Evolutionary conservation across 2,329 filamentous ascomycete genomes (phyloP).

Genomic region (Kalmusia sp.): DNA sequence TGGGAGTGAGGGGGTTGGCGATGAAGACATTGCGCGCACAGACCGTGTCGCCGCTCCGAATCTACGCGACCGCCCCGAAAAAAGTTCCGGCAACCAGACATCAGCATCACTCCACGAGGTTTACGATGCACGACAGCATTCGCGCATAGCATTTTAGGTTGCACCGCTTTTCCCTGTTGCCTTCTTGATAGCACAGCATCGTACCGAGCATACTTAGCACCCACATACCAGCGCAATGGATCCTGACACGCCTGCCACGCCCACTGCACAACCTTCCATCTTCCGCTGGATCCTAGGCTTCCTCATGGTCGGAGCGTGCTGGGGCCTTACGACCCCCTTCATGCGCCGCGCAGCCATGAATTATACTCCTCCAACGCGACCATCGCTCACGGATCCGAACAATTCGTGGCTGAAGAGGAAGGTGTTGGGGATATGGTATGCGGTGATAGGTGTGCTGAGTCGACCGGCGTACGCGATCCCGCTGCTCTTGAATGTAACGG

Average conservation of each 20-base stretch:
- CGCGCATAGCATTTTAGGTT: not conserved
- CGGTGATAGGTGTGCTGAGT: slow-evolving; percentile 76
- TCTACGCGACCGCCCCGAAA: slow-evolving; percentile 8
- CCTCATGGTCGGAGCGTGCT: slow-evolving; percentile 87
- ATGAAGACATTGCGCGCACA: not conserved
- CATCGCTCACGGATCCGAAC: slow-evolving; percentile 41
- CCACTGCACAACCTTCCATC: slow-evolving; percentile 49
- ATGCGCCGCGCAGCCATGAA: slow-evolving; percentile 84
- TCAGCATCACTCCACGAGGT: slow-evolving; percentile 4
- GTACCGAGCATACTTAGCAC: not conserved
- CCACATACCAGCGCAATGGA: slow-evolving; percentile 30
- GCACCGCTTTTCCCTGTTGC: not conserved
- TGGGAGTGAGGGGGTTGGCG: not conserved
- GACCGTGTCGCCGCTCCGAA: slow-evolving; percentile 9
- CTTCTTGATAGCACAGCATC: slow-evolving; percentile 1
- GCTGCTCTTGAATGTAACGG: slow-evolving; percentile 85
- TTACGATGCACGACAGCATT: slow-evolving; percentile 9
- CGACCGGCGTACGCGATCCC: slow-evolving; percentile 87
- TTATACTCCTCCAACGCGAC: slow-evolving; percentile 64
- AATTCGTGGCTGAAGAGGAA: slow-evolving; percentile 69
- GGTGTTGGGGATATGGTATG: slow-evolving; percentile 72
- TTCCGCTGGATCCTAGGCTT: slow-evolving; percentile 90
- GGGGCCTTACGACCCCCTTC: slow-evolving; percentile 90
- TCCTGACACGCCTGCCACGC: slow-evolving; percentile 34
- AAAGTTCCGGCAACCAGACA: slow-evolving; percentile 2